A percentile compares a stretch with the other conserved stretches of the same genome.
Evolutionary conservation across 106 monocot species (phyloP).

Genomic region (Allium cepa): DNA sequence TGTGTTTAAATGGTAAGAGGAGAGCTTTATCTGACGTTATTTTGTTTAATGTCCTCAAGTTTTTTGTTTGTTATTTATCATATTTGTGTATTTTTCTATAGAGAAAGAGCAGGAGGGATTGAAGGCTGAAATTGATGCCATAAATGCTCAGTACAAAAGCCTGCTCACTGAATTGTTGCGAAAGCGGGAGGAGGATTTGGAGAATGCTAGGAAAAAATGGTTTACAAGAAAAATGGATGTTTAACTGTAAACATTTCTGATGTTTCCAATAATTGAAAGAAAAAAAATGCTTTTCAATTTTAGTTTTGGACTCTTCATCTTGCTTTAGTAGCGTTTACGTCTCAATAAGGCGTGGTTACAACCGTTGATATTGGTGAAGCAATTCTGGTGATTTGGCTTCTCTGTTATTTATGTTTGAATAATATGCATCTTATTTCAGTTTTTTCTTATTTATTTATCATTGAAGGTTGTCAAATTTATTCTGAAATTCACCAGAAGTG

Average conservation of each 20-base stretch:
- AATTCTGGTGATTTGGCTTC: too few species aligned
- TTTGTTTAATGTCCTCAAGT: not conserved
- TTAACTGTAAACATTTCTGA: constrained; percentile 1
- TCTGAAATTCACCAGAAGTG: too few species aligned
- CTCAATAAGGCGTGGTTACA: too few species aligned
- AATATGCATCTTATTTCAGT: too few species aligned
- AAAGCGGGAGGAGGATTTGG: constrained; percentile 48
- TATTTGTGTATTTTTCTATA: not conserved
- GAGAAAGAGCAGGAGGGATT: constrained; percentile 31
- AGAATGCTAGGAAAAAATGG: constrained; percentile 46
- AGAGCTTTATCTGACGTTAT: not conserved
- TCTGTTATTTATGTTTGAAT: too few species aligned
- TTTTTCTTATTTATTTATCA: too few species aligned
- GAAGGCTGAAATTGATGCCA: constrained; percentile 40
- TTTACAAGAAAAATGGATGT: constrained; percentile 21
- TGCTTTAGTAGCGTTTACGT: too few species aligned
- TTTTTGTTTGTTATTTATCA: not conserved
- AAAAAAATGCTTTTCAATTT: too few species aligned
- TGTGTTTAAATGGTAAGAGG: not conserved
- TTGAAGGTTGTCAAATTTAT: too few species aligned
- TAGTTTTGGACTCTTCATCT: too few species aligned
- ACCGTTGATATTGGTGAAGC: too few species aligned
- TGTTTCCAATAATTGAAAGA: too few species aligned
- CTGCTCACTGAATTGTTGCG: constrained; percentile 36
- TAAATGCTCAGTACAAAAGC: constrained; percentile 38